Evolutionary conservation across 2,329 filamentous ascomycete genomes (phyloP).

Genomic region (Scedosporium minutisporum): DNA sequence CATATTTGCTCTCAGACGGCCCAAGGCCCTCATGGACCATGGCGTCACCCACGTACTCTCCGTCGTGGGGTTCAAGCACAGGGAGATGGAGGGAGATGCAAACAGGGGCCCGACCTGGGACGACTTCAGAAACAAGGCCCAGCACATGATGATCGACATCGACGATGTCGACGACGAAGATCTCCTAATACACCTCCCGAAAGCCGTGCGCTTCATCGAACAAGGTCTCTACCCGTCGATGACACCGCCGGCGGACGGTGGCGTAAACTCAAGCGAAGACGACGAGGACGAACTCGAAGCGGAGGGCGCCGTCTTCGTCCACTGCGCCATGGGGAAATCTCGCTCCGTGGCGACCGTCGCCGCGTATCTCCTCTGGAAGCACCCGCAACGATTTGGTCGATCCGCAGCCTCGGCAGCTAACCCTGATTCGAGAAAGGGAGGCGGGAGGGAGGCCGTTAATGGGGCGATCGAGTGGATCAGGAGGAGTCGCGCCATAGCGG

Average conservation of each 20-base stretch:
- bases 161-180: conserved; percentile 90
- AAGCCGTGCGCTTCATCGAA: conserved; percentile 75
- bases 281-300: not conserved
- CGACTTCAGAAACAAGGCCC: conserved; percentile 46
- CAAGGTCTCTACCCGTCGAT: conserved; percentile 43
- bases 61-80: conserved; percentile 50
- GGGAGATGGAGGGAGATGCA: conserved; percentile 36
- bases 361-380: conserved; percentile 71
- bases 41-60: conserved; percentile 89
- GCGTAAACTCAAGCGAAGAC: not conserved
- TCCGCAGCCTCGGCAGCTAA: conserved; percentile 31
- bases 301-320: conserved; percentile 39
- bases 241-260: not conserved
- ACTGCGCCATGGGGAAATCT: conserved; percentile 92
- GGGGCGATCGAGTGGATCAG: conserved; percentile 60
- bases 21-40: conserved; percentile 57
- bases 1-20: conserved; percentile 67
- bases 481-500: conserved; percentile 63
- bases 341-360: conserved; percentile 77
- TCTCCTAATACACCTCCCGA: conserved; percentile 69
- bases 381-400: conserved; percentile 42
- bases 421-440: conserved; percentile 20
- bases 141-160: conserved; percentile 72
- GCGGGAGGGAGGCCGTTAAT: conserved; percentile 33
- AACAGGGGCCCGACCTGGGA: conserved; percentile 34